phyloP scores from a whole-genome alignment of 108 stramenopile genomes.

The Bacterosira constricta region DNA sequence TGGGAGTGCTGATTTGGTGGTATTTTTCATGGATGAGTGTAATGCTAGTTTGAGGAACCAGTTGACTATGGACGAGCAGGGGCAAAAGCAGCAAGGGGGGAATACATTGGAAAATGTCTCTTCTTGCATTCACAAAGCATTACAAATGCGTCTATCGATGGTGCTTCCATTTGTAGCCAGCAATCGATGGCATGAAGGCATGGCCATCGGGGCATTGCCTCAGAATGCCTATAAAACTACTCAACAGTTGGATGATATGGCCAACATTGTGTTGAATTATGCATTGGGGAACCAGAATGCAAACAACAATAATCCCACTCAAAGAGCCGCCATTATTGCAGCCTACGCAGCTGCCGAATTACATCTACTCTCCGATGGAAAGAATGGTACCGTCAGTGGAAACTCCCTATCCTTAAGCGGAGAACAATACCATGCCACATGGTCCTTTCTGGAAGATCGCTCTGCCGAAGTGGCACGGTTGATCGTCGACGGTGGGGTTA shows the following conservation, averaged over 20 bases:
- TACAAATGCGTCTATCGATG: conserved; percentile 53
- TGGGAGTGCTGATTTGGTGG: conserved; percentile 68
- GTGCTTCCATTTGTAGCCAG: conserved; percentile 47
- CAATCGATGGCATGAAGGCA: conserved; percentile 79
- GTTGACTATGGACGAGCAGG: conserved; percentile 22
- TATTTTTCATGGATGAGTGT: conserved; percentile 81
- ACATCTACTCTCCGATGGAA: conserved; percentile 68
- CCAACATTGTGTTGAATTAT: conserved; percentile 56
- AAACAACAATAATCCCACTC: conserved; percentile 2
- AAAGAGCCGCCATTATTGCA: conserved; percentile 62
- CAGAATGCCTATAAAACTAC: conserved; percentile 58
- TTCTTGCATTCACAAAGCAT: conserved; percentile 41
- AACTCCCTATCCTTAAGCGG: conserved; percentile 21
- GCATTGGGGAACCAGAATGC: neutral
- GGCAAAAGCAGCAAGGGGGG: neutral
- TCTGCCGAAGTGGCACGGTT: conserved; percentile 59
- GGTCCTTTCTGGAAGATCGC: conserved; percentile 65
- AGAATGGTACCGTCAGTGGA: conserved; percentile 22
- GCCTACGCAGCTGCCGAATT: conserved; percentile 83
- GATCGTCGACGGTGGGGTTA: conserved; percentile 11
- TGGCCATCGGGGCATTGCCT: conserved; percentile 79
- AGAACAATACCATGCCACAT: conserved; percentile 60
- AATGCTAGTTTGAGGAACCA: conserved; percentile 56
- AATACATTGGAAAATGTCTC: conserved; percentile 12
- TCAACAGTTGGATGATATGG: conserved; percentile 62